A percentile compares a stretch with the other conserved stretches of the same genome.
phyloP scores from a whole-genome alignment of 208 protist genomes.

The Leptomonas pyrrhocoris region DNA sequence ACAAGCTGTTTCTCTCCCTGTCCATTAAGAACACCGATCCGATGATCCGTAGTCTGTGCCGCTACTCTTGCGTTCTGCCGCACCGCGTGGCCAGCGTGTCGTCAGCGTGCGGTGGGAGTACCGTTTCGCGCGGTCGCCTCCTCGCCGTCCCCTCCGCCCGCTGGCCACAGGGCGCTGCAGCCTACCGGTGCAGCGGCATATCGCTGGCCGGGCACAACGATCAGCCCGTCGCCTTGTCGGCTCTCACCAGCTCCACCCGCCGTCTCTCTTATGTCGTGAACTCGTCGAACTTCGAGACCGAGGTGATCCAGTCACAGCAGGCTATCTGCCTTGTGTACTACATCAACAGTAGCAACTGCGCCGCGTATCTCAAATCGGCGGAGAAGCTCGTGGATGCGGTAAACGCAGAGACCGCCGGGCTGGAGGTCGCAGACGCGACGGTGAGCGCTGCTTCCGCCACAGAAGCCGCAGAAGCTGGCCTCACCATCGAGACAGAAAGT shows the following conservation, averaged over 20 bases:
- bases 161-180: too few species aligned
- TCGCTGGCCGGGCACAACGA: too few species aligned
- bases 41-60: slow-evolving; percentile 13
- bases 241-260: slow-evolving; percentile 4
- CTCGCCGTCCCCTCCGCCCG: neutral
- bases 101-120: neutral
- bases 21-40: neutral
- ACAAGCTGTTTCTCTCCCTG: neutral
- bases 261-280: slow-evolving; percentile 49
- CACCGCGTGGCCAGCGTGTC: neutral
- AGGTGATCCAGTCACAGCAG: slow-evolving; percentile 90
- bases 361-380: slow-evolving; percentile 54
- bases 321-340: slow-evolving; percentile 88
- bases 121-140: neutral
- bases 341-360: slow-evolving; percentile 67
- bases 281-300: slow-evolving; percentile 73
- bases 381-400: slow-evolving; percentile 77
- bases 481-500: neutral
- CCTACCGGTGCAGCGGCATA: too few species aligned
- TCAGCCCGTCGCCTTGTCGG: neutral
- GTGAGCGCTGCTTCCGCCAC: neutral
- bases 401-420: slow-evolving; percentile 53
- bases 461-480: neutral
- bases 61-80: neutral
- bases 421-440: neutral